Conservation (phyloP, 257 asterid species). For the Fraxinus pennsylvanica region DNA sequence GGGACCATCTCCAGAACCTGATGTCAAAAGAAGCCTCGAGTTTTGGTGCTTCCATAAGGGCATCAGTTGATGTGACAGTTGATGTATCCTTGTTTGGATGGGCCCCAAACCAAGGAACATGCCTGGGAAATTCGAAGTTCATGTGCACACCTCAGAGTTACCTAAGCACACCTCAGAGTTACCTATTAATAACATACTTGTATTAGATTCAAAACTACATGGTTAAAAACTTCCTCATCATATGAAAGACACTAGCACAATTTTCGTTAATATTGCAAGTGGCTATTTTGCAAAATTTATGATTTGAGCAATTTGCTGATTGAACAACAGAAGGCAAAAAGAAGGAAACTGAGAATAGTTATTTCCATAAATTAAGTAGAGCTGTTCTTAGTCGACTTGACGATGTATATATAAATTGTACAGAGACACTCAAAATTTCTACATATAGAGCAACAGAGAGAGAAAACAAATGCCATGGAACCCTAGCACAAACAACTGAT, state of each 20-base stretch:
- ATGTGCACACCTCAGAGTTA: slow-evolving; percentile 36
- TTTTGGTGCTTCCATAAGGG: slow-evolving; percentile 38
- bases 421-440: not conserved
- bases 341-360: not conserved
- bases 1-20: slow-evolving; percentile 57
- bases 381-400: not conserved
- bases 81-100: slow-evolving; percentile 51
- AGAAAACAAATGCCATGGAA: not conserved
- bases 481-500: not conserved
- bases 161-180: slow-evolving; percentile 29
- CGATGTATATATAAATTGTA: not conserved
- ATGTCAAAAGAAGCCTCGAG: slow-evolving; percentile 37
- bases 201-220: not conserved
- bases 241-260: not conserved
- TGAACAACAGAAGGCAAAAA: not conserved
- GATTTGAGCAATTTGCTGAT: not conserved
- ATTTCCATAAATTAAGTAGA: not conserved
- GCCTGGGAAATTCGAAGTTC: slow-evolving; percentile 50
- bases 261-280: not conserved
- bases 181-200: slow-evolving; percentile 24
- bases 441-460: not conserved
- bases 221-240: not conserved
- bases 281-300: not conserved
- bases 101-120: slow-evolving; percentile 52
- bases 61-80: slow-evolving; percentile 34